Conservation (phyloP, 768 basidiomycete genomes). For the Tubosaeta sp. region DNA sequence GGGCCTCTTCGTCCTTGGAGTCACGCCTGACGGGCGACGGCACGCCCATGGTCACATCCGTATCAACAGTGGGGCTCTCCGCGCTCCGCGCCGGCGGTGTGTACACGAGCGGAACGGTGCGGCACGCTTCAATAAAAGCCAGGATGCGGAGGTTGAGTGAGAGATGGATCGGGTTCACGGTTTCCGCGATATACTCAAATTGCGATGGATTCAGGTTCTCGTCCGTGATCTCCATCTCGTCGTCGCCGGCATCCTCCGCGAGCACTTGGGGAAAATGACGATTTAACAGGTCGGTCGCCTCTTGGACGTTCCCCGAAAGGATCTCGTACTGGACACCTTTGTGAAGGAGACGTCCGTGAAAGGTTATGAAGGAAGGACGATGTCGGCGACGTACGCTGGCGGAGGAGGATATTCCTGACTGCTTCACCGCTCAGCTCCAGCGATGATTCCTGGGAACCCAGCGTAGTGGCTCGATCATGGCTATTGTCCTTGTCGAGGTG, state of each 20-base stretch:
- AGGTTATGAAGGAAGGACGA: background rate
- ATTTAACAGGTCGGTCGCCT: slow-evolving; percentile 64
- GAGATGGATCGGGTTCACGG: slow-evolving; percentile 73
- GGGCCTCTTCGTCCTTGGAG: slow-evolving; percentile 33
- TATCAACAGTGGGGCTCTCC: slow-evolving; percentile 4
- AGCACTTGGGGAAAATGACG: slow-evolving; percentile 75
- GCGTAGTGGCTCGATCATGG: slow-evolving; percentile 17
- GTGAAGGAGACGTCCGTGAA: background rate
- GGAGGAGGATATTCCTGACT: slow-evolving; percentile 44
- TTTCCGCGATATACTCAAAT: slow-evolving; percentile 50
- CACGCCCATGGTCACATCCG: slow-evolving; percentile 6
- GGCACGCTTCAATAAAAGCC: slow-evolving; percentile 81
- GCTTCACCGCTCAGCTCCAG: slow-evolving; percentile 35
- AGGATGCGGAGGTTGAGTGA: slow-evolving; percentile 83
- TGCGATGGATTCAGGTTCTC: slow-evolving; percentile 29
- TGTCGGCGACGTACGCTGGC: slow-evolving; percentile 44
- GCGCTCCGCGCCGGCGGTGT: slow-evolving; percentile 17
- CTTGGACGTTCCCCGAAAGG: slow-evolving; percentile 69
- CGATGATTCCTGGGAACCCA: slow-evolving; percentile 13
- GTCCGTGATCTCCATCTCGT: slow-evolving; percentile 16
- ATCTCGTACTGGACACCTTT: slow-evolving; percentile 69
- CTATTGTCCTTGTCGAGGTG: slow-evolving; percentile 68
- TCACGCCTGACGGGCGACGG: slow-evolving; percentile 9
- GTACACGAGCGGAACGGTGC: slow-evolving; percentile 61
- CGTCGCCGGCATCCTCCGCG: slow-evolving; percentile 16